Conservation (phyloP, 495 filamentous ascomycete genomes). For the Penicillium robsamsonii region DNA sequence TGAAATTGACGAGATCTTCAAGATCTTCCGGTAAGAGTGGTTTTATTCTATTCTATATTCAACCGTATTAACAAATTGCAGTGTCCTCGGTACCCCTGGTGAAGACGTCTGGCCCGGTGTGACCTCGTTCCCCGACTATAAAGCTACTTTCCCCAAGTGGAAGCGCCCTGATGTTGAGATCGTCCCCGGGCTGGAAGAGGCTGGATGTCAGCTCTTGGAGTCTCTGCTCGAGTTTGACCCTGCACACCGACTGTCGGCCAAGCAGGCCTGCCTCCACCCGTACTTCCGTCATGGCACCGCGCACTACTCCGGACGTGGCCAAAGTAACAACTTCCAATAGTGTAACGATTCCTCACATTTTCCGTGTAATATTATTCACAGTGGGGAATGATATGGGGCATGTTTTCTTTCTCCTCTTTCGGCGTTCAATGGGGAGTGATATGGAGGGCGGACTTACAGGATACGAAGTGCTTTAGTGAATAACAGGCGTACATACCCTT, state of each 20-base stretch:
- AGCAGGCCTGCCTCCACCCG: slow-evolving; percentile 87
- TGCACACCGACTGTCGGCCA: slow-evolving; percentile 88
- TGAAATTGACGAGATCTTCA: slow-evolving; percentile 99
- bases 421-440: slow-evolving; percentile 43
- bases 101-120: slow-evolving; percentile 93
- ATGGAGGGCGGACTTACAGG: slow-evolving; percentile 34
- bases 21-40: slow-evolving; percentile 82
- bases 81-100: slow-evolving; percentile 85
- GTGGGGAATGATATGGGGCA: slow-evolving; percentile 11
- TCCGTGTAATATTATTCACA: slow-evolving; percentile 26
- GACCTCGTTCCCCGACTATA: slow-evolving; percentile 97
- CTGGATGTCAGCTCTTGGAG: slow-evolving; percentile 87
- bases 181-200: slow-evolving; percentile 63
- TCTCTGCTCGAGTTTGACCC: slow-evolving; percentile 91
- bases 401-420: slow-evolving; percentile 31
- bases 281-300: slow-evolving; percentile 78
- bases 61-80: slow-evolving; percentile 32
- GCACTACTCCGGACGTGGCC: slow-evolving; percentile 49
- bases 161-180: slow-evolving; percentile 62
- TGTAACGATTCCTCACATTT: slow-evolving; percentile 5
- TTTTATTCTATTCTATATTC: not conserved
- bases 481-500: slow-evolving; percentile 39
- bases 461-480: slow-evolving; percentile 34
- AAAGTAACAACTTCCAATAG: slow-evolving; percentile 45
- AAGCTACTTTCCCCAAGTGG: slow-evolving; percentile 96